Base-by-base conservation (phyloP, 2,329 filamentous ascomycete species). In the Penicillium olsonii region DNA sequence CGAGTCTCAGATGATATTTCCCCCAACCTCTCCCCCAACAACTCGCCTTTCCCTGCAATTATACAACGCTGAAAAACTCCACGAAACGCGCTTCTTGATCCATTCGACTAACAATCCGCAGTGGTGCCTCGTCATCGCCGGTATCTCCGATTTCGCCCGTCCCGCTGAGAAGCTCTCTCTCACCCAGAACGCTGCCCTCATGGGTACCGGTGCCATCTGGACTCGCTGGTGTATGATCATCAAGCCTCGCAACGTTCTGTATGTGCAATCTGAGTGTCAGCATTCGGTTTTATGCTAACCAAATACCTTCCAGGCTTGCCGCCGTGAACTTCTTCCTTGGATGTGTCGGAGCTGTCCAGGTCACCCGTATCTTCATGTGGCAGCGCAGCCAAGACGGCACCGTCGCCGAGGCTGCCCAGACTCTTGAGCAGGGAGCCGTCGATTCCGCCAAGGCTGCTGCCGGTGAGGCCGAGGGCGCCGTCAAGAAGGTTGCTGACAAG, bases 151-250 rank as follows among this genome's bases (percentile, higher is more conserved):
- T 78, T 88, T 99, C 71, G 82, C 86, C 55, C 91, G 94, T 62
- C 94, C 94, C 26, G 90, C 88, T 56, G 89, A 95, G 73, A 90
- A 91, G 73, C 89, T 99, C 61, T 96, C 92, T 34, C 78, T 96
- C 55, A 94, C 89, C 24, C 92, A 96, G 76, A 99, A 97, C 78
- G 79, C 80, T 42, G 92, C 94, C 52, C 83, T 99, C 62, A 94
- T 90, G 68, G 85, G 85, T 63, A 99, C 94, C 9, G 94, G 94
- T 60, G 75, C 88, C 59, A 99, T 99, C 81, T 99, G 94, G 94
- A 99, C 94, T 38, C 84, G 94, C 61, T 99, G 94, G 94, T 99
- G 94, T 81, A 81, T 97, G 69, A 88, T 99, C 73, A 99, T 99
- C 76, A 91, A 85, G 74, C 94, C 94, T 50, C 85, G 85, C 75